Evolutionary conservation across 495 filamentous ascomycete species (phyloP).

Genomic region (Penicillium waksmanii): DNA sequence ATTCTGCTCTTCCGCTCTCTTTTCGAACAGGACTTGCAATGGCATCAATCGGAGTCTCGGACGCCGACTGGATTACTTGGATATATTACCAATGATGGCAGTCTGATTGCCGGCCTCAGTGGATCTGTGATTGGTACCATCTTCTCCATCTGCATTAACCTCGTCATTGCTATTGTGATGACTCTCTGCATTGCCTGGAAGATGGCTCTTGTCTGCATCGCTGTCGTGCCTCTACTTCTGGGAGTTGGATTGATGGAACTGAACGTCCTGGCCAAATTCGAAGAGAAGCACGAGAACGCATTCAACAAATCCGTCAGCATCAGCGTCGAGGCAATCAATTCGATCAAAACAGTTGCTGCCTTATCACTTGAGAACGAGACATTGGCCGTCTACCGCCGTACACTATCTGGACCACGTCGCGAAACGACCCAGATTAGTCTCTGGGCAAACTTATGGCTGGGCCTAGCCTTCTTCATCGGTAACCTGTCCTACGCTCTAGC

Average conservation of each 20-base stretch:
- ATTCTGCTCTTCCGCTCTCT: slow-evolving; percentile 55
- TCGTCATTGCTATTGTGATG: slow-evolving; percentile 45
- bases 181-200: slow-evolving; percentile 50
- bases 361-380: slow-evolving; percentile 51
- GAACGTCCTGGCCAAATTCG: slow-evolving; percentile 54
- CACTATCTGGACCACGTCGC: slow-evolving; percentile 44
- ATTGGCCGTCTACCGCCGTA: slow-evolving; percentile 42
- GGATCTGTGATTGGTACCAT: slow-evolving; percentile 50
- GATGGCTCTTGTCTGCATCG: slow-evolving; percentile 45
- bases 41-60: slow-evolving; percentile 53
- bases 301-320: slow-evolving; percentile 55
- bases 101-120: slow-evolving; percentile 50
- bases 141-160: slow-evolving; percentile 49
- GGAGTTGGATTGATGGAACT: slow-evolving; percentile 56
- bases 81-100: slow-evolving; percentile 54
- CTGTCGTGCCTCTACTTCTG: slow-evolving; percentile 48
- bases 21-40: slow-evolving; percentile 57
- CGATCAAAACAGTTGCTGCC: slow-evolving; percentile 58
- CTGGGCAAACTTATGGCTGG: slow-evolving; percentile 55
- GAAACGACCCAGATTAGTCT: slow-evolving; percentile 52
- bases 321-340: slow-evolving; percentile 54
- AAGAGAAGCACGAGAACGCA: slow-evolving; percentile 60
- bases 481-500: slow-evolving; percentile 64
- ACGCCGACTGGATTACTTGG: slow-evolving; percentile 50
- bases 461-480: slow-evolving; percentile 55